These are phyloP conservation scores for Diddensiella santjacobensis DNA, from an alignment of 805 yeast genomes.

Conservation along the genomic window DNA sequence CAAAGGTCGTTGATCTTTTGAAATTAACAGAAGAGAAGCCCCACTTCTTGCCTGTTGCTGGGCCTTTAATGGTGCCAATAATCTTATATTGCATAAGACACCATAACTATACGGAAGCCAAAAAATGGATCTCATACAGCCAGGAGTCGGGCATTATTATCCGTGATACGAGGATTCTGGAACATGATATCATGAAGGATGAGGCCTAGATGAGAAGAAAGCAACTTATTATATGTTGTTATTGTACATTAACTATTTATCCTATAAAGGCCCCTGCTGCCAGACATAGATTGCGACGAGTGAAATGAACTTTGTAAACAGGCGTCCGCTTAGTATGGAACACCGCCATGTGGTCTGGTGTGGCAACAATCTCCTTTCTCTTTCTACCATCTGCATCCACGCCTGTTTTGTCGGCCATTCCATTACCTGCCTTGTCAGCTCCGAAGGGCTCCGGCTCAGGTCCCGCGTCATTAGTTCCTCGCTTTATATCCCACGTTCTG, in stretches of 20 bases:
- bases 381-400: slow-evolving; percentile 26
- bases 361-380: slow-evolving; percentile 69
- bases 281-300: slow-evolving; percentile 82
- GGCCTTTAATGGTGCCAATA: slow-evolving; percentile 14
- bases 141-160: background rate
- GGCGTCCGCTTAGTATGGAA: slow-evolving; percentile 93
- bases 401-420: slow-evolving; percentile 15
- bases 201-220: background rate
- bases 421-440: slow-evolving; percentile 13
- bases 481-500: slow-evolving; percentile 92
- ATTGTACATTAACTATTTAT: slow-evolving; percentile 9
- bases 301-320: slow-evolving; percentile 87
- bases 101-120: slow-evolving; percentile 6
- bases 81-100: slow-evolving; percentile 8
- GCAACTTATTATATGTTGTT: slow-evolving; percentile 1
- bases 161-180: background rate
- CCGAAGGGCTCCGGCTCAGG: slow-evolving; percentile 69
- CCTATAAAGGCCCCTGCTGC: slow-evolving; percentile 86
- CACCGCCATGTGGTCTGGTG: slow-evolving; percentile 87
- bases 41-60: slow-evolving; percentile 14
- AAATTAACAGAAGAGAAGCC: slow-evolving; percentile 9
- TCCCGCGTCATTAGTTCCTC: slow-evolving; percentile 74
- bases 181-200: background rate
- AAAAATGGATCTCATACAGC: slow-evolving; percentile 11
- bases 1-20: slow-evolving; percentile 23